These are phyloP conservation scores for Mycena capillaripes DNA, from an alignment of 768 basidiomycete species.

Conservation along the genomic window DNA sequence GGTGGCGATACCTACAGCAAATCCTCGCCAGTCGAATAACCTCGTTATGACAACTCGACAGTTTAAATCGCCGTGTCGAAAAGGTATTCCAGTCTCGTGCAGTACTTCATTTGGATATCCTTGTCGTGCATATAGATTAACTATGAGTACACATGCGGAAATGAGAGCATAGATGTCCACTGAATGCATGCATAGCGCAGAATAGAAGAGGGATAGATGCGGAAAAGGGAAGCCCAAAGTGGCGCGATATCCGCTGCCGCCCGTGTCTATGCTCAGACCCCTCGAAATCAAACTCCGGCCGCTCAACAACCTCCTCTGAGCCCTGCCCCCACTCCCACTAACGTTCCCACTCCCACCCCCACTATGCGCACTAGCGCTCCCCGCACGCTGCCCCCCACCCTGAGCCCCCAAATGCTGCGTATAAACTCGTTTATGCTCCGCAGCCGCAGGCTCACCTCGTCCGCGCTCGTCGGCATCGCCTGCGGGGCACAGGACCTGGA, in stretches of 20 bases:
- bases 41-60: too few species aligned
- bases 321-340: too few species aligned
- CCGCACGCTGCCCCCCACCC: constrained; percentile 47
- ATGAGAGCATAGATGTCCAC: neutral
- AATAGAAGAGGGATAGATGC: too few species aligned
- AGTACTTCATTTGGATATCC: too few species aligned
- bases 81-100: too few species aligned
- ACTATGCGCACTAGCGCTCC: neutral
- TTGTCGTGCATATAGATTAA: too few species aligned
- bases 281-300: constrained; percentile 57
- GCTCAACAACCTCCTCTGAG: constrained; percentile 69
- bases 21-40: too few species aligned
- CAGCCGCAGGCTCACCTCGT: constrained; percentile 75
- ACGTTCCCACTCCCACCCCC: constrained; percentile 37
- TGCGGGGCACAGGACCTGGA: constrained; percentile 63
- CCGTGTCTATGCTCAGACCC: neutral
- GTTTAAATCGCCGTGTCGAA: too few species aligned
- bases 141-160: constrained; percentile 9
- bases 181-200: neutral
- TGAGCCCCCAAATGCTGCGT: constrained; percentile 73
- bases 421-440: constrained; percentile 78
- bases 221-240: neutral
- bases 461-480: too few species aligned
- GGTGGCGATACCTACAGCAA: too few species aligned
- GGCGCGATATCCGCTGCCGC: constrained; percentile 16